These are phyloP conservation scores for Pseudogymnoascus sp. DNA, from an alignment of 2,329 filamentous ascomycete species.

Conservation along the genomic window DNA sequence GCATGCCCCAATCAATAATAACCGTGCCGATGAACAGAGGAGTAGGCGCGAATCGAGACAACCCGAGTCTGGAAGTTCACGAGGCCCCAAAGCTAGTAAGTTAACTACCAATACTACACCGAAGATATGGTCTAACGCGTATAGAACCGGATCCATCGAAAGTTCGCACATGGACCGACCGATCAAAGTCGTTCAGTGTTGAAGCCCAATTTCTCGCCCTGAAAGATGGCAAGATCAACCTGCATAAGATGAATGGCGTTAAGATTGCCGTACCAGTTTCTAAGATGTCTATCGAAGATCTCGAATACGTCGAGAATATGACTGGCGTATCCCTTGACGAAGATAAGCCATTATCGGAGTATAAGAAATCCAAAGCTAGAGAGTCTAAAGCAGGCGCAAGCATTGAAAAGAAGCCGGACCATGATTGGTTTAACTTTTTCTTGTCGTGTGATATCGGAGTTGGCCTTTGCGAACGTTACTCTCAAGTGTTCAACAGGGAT, in stretches of 20 bases:
- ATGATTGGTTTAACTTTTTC: conserved; percentile 99
- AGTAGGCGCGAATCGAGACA: conserved; percentile 61
- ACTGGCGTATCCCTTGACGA: conserved; percentile 87
- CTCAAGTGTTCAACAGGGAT: conserved; percentile 79
- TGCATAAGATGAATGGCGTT: conserved; percentile 96
- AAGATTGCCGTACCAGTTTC: conserved; percentile 93
- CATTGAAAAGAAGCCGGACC: conserved; percentile 58
- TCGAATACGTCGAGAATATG: conserved; percentile 85
- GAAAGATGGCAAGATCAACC: conserved; percentile 91
- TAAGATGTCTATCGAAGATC: conserved; percentile 92
- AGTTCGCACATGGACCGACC: conserved; percentile 88
- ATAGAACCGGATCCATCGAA: conserved; percentile 76
- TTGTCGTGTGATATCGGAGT: conserved; percentile 84
- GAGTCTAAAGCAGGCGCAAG: conserved; percentile 30
- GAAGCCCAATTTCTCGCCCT: conserved; percentile 94
- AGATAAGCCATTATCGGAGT: conserved; percentile 84
- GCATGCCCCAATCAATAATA: conserved; percentile 57
- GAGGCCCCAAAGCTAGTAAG: conserved; percentile 65
- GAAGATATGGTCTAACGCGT: conserved; percentile 6
- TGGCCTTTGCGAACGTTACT: conserved; percentile 89
- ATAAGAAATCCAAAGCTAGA: conserved; percentile 42
- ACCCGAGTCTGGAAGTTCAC: conserved; percentile 47
- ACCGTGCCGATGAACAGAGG: conserved; percentile 64
- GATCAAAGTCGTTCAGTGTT: conserved; percentile 92
- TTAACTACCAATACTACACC: conserved; percentile 17